Base-by-base conservation (phyloP, 1,284 basidiomycete genomes). In the Trametes hirsuta region DNA sequence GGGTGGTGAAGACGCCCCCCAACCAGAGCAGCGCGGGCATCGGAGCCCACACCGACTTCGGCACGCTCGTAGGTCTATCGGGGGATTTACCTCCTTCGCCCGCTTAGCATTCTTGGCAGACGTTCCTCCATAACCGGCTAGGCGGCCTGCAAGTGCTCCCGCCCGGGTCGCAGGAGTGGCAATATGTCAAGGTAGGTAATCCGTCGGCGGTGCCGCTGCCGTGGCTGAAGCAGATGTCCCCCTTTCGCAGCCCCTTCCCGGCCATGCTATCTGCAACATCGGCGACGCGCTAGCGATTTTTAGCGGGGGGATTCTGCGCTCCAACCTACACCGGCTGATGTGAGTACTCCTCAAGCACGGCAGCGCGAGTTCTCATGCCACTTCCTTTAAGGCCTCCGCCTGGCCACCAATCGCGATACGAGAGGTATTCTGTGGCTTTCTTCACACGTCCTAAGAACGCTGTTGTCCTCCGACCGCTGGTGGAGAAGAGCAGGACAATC, bases 1-100 rank as follows among this genome's bases (percentile, higher is more conserved):
- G 88, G 9, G 76, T 84, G 25, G 87, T 84, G 53, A 83, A 76
- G 66, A 84, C 76, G 24, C 81, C 80, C 1, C 78, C 81, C 10
- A 68, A 66, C 59, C 71, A 71, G 53, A 69, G 63, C 41, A 65
- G 66, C 46, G 67, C 69, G 14, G 72, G 72, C 15, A 66, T 76
- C 52, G 75, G 75, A 30, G 73, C 71, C 15, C 75, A 76, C 63
- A 77, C 77, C 5, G 78, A 80, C 64, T 79, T 79, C 58, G 77
- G 77, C n/a, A 76, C 76, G n/a, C 66, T 78, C 61, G 81, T 78
- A 58, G 69, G 73, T 54, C 55, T 45, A 25, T 40, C 52, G 45
- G 47, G 46, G 70, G 42, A 8, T 50, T 63, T 22, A 48, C 4
- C 57, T 47, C 25, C 15, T 44, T 12, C 14, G 47, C 52, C 25